Percentiles rank a stretch among this genome's conserved stretches.
phyloP scores from a whole-genome alignment of 345 rosid species.

The Bruguiera sexangula region DNA sequence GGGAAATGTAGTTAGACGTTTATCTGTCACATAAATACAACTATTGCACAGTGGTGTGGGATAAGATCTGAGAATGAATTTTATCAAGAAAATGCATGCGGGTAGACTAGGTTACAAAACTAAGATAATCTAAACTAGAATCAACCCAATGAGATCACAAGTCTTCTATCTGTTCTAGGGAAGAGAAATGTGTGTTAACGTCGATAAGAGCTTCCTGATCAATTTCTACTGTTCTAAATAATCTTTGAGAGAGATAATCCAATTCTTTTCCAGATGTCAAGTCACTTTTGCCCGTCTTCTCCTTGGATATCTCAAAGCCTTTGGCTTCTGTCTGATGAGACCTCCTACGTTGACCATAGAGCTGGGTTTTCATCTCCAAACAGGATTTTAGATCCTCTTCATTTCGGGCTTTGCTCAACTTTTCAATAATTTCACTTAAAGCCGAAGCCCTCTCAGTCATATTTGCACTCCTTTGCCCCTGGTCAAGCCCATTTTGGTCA shows the following conservation, averaged over 20 bases:
- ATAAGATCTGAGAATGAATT: not conserved
- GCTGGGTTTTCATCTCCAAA: constrained; percentile 56
- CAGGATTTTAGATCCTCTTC: constrained; percentile 78
- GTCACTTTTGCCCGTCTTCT: constrained; percentile 25
- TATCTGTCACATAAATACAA: too few species aligned
- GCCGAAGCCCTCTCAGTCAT: constrained; percentile 48
- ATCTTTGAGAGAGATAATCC: constrained; percentile 29
- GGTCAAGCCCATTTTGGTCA: constrained; percentile 24
- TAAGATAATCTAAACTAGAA: not conserved
- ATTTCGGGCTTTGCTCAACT: constrained; percentile 70
- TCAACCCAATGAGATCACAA: constrained; percentile 19
- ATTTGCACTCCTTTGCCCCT: constrained; percentile 33
- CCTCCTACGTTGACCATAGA: constrained; percentile 15
- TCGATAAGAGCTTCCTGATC: constrained; percentile 50
- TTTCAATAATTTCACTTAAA: constrained; percentile 57
- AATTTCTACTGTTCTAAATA: constrained; percentile 41
- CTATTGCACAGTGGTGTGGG: too few species aligned
- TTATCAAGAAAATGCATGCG: not conserved
- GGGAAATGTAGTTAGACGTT: too few species aligned
- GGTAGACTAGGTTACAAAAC: not conserved
- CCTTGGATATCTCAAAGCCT: constrained; percentile 14
- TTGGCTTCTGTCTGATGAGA: constrained; percentile 23
- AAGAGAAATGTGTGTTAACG: constrained; percentile 45
- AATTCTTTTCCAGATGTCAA: constrained; percentile 21
- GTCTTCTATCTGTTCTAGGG: constrained; percentile 50